Base-by-base conservation (phyloP, 2,329 filamentous ascomycete genomes). In the Xylariaceae sp. region DNA sequence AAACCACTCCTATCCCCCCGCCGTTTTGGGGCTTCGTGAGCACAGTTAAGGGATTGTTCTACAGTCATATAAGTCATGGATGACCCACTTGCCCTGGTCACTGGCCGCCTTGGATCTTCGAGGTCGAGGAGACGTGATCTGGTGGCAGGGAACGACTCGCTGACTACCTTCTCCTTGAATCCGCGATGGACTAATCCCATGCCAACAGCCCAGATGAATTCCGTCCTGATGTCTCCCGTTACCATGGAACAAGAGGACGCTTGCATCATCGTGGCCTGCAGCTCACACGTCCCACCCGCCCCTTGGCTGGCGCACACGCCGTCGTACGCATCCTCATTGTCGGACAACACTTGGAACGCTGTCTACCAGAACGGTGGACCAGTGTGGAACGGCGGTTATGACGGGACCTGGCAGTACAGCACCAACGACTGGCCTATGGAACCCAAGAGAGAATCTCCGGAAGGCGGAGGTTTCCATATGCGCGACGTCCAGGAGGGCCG, bases 401-500 rank as follows among this genome's bases (percentile, higher is more conserved):
- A 78, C 32, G 66, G 70, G 51, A 66, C 70, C 40, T 80, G 77
- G 78, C 77, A 80, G 43, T 74, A 72, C 32, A 70, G 65, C 42
- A 71, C 74, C 4, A 75, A 77, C 50, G 75, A 78, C 39, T 67
- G 72, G 40, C 61, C 78, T 45, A 64, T 76, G 11, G 68, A 79
- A 6, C 79, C 80, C 6, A 85, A 85, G 65, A 62, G 80, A 8
- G 82, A 85, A 61, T 80, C 80, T 2, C 57, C 73, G 47, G 81
- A 85, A 47, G 78, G 84, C 41, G 72, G 77, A 55, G 77, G 78
- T 54, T 73, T 83, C 56, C 74, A 76, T 47, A 72, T 84, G 59
- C 73, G 77, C 47, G 75, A 81, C 31, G 65, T 84, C 31, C 76
- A 79, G 61, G 73, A 74, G 52, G 76, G 70, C 3, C 73, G 74